A percentile compares a stretch with the other conserved stretches of the same genome.
phyloP scores from a whole-genome alignment of 2,329 filamentous ascomycete species.

The Ceratocystis cacaofunesta region DNA sequence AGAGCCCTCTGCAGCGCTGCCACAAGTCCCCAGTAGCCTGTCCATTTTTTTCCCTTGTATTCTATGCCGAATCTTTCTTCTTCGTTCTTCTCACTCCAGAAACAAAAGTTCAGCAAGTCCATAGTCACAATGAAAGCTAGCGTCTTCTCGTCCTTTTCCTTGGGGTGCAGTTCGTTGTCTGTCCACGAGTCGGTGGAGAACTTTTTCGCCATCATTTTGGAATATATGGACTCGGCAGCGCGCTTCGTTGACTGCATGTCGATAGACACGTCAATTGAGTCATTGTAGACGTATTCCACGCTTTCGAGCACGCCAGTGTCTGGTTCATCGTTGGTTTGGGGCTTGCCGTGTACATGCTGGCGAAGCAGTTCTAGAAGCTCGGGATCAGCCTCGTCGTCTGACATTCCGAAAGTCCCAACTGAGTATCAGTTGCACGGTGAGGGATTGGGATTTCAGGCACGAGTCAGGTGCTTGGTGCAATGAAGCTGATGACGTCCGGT shows the following conservation, averaged over 20 bases:
- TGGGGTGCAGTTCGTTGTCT: slow-evolving; percentile 78
- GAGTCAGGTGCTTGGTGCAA: neutral
- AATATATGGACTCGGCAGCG: slow-evolving; percentile 65
- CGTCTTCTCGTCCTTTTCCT: slow-evolving; percentile 61
- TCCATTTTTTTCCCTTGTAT: slow-evolving; percentile 71
- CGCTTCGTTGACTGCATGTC: slow-evolving; percentile 69
- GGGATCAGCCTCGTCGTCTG: slow-evolving; percentile 78
- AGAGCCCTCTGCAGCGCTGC: slow-evolving; percentile 74
- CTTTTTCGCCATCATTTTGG: slow-evolving; percentile 65
- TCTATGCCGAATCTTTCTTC: slow-evolving; percentile 67
- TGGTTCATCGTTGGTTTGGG: slow-evolving; percentile 40
- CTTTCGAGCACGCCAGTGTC: slow-evolving; percentile 71
- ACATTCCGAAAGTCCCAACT: slow-evolving; percentile 40
- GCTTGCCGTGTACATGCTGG: slow-evolving; percentile 54
- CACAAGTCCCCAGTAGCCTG: slow-evolving; percentile 89
- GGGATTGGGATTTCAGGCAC: neutral
- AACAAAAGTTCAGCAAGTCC: slow-evolving; percentile 93
- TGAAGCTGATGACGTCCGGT: neutral
- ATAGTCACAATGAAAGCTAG: slow-evolving; percentile 93
- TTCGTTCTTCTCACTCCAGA: slow-evolving; percentile 66
- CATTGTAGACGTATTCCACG: slow-evolving; percentile 79
- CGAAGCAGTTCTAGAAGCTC: slow-evolving; percentile 78
- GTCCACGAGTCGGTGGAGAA: slow-evolving; percentile 83
- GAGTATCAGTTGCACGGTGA: neutral
- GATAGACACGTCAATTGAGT: slow-evolving; percentile 82